Conservation (phyloP, 2,329 filamentous ascomycete genomes). For the Colletotrichum shisoi region DNA sequence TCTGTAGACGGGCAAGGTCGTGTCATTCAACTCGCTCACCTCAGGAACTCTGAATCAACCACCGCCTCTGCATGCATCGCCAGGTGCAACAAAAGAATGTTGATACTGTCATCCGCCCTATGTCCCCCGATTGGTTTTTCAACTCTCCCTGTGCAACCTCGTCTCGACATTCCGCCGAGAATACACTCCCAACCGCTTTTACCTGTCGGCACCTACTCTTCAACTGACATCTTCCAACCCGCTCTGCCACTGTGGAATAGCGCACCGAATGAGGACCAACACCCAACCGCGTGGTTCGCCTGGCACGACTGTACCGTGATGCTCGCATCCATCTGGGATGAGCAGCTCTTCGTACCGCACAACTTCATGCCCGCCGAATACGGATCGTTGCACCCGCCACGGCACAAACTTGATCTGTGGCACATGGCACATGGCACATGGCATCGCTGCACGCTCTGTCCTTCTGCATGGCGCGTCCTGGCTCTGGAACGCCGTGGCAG, state of each 20-base stretch:
- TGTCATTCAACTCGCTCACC: neutral
- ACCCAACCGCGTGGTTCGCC: no score
- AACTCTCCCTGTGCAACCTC: slow-evolving; percentile 15
- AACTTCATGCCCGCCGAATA: neutral
- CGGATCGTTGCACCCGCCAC: slow-evolving; percentile 20
- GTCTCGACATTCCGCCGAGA: slow-evolving; percentile 25
- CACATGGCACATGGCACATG: slow-evolving; percentile 28
- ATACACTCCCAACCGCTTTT: neutral
- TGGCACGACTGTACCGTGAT: no score
- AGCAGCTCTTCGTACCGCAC: neutral
- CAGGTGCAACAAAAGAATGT: slow-evolving; percentile 6
- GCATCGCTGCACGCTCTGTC: slow-evolving; percentile 19
- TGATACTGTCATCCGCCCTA: neutral
- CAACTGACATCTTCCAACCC: no score
- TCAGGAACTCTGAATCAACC: neutral
- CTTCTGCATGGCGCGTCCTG: neutral
- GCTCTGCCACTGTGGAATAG: no score
- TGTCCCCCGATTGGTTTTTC: slow-evolving; percentile 22
- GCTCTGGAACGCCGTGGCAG: slow-evolving; percentile 7
- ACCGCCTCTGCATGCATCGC: slow-evolving; percentile 1
- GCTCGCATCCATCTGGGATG: neutral
- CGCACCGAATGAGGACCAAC: no score
- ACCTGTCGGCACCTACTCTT: no score
- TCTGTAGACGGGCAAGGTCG: neutral
- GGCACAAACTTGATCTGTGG: slow-evolving; percentile 3